Evolutionary conservation across 164 flowering plant species (phyloP).

Genomic region (Magnolia kwangsiensis): DNA sequence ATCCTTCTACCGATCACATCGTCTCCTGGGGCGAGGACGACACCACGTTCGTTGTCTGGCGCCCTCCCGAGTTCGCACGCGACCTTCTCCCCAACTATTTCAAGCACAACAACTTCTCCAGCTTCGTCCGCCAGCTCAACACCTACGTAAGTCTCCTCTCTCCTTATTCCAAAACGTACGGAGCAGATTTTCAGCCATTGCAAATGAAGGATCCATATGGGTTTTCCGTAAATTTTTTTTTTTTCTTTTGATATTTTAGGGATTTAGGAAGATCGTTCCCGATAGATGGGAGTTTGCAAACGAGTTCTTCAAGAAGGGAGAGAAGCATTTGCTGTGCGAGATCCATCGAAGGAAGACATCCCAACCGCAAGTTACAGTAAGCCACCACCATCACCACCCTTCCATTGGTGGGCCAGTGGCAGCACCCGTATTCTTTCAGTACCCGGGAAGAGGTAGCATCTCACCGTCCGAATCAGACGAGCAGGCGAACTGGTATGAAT

Average conservation of each 20-base stretch:
- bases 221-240: not conserved
- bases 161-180: not conserved
- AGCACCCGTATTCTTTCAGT: slow-evolving; percentile 39
- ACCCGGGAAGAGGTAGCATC: slow-evolving; percentile 38
- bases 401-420: slow-evolving; percentile 4
- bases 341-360: slow-evolving; percentile 83
- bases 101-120: slow-evolving; percentile 96
- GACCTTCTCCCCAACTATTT: slow-evolving; percentile 94
- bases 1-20: slow-evolving; percentile 79
- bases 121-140: slow-evolving; percentile 91
- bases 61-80: slow-evolving; percentile 91
- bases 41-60: slow-evolving; percentile 87
- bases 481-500: slow-evolving; percentile 48
- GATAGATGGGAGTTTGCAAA: slow-evolving; percentile 98
- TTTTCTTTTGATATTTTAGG: slow-evolving; percentile 34
- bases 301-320: slow-evolving; percentile 88
- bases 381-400: slow-evolving; percentile 38
- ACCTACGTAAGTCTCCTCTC: slow-evolving; percentile 53
- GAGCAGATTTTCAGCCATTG: not conserved
- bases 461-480: slow-evolving; percentile 72
- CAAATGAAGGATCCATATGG: not conserved
- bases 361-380: slow-evolving; percentile 50
- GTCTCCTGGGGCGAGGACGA: slow-evolving; percentile 97
- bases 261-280: slow-evolving; percentile 96
- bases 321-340: slow-evolving; percentile 90